Percentiles rank a stretch among this genome's conserved stretches.
Conservation (phyloP, 768 basidiomycete genomes). For the Serpula lacrymans region DNA sequence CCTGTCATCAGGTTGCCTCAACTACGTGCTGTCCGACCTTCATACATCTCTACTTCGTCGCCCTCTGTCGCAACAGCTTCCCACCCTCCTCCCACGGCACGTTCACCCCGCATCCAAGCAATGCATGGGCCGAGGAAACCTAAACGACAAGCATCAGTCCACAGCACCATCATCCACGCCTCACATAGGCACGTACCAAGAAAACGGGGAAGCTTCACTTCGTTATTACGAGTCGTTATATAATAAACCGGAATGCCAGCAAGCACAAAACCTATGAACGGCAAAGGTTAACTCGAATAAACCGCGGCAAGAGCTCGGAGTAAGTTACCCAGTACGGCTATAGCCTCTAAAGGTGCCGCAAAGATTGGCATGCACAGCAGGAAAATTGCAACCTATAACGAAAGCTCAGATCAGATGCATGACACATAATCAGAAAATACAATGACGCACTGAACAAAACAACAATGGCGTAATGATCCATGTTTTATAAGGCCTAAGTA, state of each 20-base stretch:
- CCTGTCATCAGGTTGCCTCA: slow-evolving; percentile 3
- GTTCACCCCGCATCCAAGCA: slow-evolving; percentile 49
- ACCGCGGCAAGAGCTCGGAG: not conserved
- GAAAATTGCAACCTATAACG: slow-evolving; percentile 74
- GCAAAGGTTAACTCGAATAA: slow-evolving; percentile 2
- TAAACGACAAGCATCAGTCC: slow-evolving; percentile 17
- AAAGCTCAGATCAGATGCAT: slow-evolving; percentile 1
- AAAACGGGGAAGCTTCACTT: slow-evolving; percentile 30
- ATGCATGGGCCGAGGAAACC: slow-evolving; percentile 41
- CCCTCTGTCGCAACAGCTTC: slow-evolving; percentile 69
- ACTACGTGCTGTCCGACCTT: slow-evolving; percentile 20
- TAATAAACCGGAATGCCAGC: slow-evolving; percentile 83
- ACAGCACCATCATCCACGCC: not conserved
- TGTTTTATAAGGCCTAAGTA: slow-evolving; percentile 82
- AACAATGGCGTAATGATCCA: slow-evolving; percentile 88
- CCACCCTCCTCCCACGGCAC: slow-evolving; percentile 63
- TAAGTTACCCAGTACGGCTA: slow-evolving; percentile 76
- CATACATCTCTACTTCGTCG: slow-evolving; percentile 67
- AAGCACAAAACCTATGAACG: slow-evolving; percentile 62
- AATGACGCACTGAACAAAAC: slow-evolving; percentile 73
- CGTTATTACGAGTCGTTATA: slow-evolving; percentile 56
- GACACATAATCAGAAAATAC: slow-evolving; percentile 7
- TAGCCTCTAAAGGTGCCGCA: slow-evolving; percentile 85
- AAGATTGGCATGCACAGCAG: slow-evolving; percentile 92
- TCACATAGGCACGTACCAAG: slow-evolving; percentile 31